phyloP scores from a whole-genome alignment of 2,329 filamentous ascomycete genomes.

The Pseudocercospora crystallina region DNA sequence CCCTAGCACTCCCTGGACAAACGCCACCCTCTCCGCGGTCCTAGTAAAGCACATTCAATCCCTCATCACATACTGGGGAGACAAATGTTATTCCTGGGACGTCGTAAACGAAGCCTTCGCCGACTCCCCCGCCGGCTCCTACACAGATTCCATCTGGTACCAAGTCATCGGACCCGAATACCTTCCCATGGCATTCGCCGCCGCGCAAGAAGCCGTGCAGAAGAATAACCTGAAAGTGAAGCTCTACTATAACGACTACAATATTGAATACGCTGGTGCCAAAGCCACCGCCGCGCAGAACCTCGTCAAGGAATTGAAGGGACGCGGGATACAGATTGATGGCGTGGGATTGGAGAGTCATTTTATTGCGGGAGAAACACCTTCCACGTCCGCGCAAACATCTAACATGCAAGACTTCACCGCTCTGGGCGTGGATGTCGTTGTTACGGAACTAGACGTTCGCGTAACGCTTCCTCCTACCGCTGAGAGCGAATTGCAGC shows the following conservation, averaged over 20 bases:
- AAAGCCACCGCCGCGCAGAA: constrained; percentile 27
- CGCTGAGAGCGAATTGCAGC: constrained; percentile 32
- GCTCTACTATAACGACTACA: constrained; percentile 35
- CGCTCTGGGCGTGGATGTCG: constrained; percentile 56
- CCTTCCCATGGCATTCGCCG: constrained; percentile 29
- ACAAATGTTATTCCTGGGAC: constrained; percentile 33
- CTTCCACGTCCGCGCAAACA: constrained; percentile 32
- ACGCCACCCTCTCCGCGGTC: constrained; percentile 42
- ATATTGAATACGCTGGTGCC: constrained; percentile 27
- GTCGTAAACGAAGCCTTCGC: constrained; percentile 16
- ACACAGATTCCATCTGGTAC: constrained; percentile 28
- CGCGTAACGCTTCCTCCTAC: constrained; percentile 32
- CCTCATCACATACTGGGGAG: constrained; percentile 40
- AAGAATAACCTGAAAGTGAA: constrained; percentile 21
- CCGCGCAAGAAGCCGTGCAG: constrained; percentile 20
- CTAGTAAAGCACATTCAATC: constrained; percentile 45
- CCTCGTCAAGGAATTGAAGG: constrained; percentile 27
- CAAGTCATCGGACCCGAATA: constrained; percentile 31
- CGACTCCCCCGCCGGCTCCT: constrained; percentile 21
- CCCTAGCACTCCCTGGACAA: constrained; percentile 28
- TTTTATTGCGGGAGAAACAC: constrained; percentile 36
- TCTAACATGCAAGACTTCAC: constrained; percentile 53
- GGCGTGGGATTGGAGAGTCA: constrained; percentile 55
- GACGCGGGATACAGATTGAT: constrained; percentile 35
- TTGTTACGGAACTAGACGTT: constrained; percentile 67